phyloP scores from a whole-genome alignment of 169 alveolate species.

The Plasmodium vinckei region DNA sequence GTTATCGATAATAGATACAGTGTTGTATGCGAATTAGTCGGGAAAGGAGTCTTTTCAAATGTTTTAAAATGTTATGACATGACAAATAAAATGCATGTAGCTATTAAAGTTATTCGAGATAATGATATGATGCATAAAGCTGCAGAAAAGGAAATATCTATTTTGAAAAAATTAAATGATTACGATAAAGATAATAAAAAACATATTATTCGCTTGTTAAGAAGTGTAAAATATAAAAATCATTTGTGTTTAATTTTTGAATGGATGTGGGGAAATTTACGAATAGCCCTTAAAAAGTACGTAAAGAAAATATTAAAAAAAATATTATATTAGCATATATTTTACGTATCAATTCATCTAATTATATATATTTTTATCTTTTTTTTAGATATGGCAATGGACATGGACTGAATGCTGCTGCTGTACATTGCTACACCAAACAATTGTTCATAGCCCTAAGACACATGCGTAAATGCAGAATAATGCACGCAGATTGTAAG shows the following conservation, averaged over 20 bases:
- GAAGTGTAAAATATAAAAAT: constrained; percentile 87
- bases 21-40: constrained; percentile 88
- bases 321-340: not conserved
- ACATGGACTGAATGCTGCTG: constrained; percentile 86
- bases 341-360: not conserved
- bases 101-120: constrained; percentile 88
- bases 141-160: constrained; percentile 92
- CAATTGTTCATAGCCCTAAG: constrained; percentile 89
- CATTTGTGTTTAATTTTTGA: constrained; percentile 93
- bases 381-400: constrained; percentile 86
- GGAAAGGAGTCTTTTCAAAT: constrained; percentile 92
- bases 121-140: constrained; percentile 94
- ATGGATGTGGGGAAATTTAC: constrained; percentile 93
- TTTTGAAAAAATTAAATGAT: constrained; percentile 85
- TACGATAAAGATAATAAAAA: constrained; percentile 87
- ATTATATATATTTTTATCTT: constrained; percentile 7
- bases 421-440: constrained; percentile 87
- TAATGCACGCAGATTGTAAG: constrained; percentile 92
- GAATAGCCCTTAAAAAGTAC: constrained; percentile 88
- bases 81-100: constrained; percentile 81
- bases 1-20: constrained; percentile 88
- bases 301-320: constrained; percentile 18
- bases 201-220: constrained; percentile 88
- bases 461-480: constrained; percentile 85
- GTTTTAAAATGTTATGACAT: constrained; percentile 87